Evolutionary conservation across 345 rosid species (phyloP), one percentile per base, ranked within the genome.

Genomic region (Cochlearia excelsa): DNA sequence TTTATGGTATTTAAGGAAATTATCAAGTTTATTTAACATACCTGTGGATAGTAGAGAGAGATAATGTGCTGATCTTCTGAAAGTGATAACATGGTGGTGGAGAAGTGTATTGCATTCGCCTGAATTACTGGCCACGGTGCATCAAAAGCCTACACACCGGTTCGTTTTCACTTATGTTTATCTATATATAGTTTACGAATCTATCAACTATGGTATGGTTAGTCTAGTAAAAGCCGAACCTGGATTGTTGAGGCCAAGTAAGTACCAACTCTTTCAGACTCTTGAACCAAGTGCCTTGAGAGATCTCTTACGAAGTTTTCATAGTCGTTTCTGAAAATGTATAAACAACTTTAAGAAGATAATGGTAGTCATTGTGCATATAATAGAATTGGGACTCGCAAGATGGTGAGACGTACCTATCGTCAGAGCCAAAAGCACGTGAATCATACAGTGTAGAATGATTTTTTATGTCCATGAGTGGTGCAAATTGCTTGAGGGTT

Each of bases 121-220:
- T 92, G 96, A 70, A 92, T 80, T 57, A 82, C 75, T 8, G 98
- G 84, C 96, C 93, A 88, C 10, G 89, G 84, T 34, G 98, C 93
- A 68, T 92, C 98, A 64, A 86, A 86, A 58, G 89, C 95, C 95
- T 92, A 90, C 78, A 90, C 78, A 73, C 35, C 46, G 26, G 33
- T 37, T 42, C 51, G 42, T 30, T 42, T n/a, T 63, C 57, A 39
- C 58, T 40, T 69, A 31, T 68, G 26, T 42, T 26, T 35, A 26
- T 29, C 26, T 30, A 10, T 30, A 68, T 26, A 27, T 39, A 34
- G 26, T 63, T 56, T 6, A 35, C 43, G 10, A 51, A 8, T 43
- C n/a, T 47, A 33, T 7, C 10, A 57, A 26, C 59, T 51, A 58
- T 31, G 46, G 53, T 38, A 59, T 38, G 40, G 16, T 39, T 16